Evolutionary conservation across 805 yeast genomes (phyloP), one percentile per base, ranked within the genome.

Genomic region (Maudiozyma serrabonitensis): DNA sequence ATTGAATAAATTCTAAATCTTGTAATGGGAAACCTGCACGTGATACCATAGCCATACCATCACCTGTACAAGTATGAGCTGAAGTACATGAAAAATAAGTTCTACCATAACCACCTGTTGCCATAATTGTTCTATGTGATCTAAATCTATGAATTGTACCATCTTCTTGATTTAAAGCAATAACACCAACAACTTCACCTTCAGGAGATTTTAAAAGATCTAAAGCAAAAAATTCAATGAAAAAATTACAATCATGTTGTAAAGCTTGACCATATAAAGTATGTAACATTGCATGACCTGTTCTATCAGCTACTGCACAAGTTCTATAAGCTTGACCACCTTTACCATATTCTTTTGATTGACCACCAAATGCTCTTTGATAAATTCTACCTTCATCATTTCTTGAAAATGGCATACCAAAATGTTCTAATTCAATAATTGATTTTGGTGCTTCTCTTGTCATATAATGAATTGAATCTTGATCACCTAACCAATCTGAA

Each of bases 271-370:
- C 98, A 68, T 91, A 91, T 58, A 91, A 75, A 42, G 98, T 85
- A 73, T 91, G 99, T 70, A 91, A 78, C 67, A 91, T 76, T 23
- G 98, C 96, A 68, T 91, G 99, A 51, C 99, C 99, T 46, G 99
- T 91, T 78, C 99, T 84, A 75, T 91, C 99, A 48, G 99, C 99
- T 46, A 93, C 99, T 40, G 99, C 99, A 75, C 98, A 91, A 51
- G 98, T 91, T 77, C 99, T 84, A 79, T 93, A 91, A 50, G 98
- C 98, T 75, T 91, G 99, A 54, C 99, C 99, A 67, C 96, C 97
- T 69, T 93, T 89, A 68, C 99, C 99, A 71, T 74, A 88, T 59
- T 93, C 95, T 70, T 79, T 87, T 54, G 95, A 74, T 74, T 91
- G 99, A 67, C 99, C 99, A 69, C 99, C 99, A 67, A 91, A 91